Base-by-base conservation (phyloP, 257 asterid genomes). In the Parsonsia alboflavescens region DNA sequence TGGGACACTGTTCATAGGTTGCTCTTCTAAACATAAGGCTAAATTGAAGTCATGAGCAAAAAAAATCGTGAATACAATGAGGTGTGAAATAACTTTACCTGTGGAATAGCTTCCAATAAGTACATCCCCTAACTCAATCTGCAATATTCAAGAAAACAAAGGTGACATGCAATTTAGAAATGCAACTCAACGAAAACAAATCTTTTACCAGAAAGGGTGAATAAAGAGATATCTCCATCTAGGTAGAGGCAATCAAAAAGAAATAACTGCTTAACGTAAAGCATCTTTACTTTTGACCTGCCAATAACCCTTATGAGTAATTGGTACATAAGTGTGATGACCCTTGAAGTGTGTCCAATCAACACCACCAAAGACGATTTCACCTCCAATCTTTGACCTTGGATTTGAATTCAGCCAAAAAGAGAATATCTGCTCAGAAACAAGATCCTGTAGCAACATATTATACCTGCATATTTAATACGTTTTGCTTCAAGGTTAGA, bases 301-400 rank as follows among this genome's bases (percentile, higher is more conserved):
- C 86, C 86, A 82, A 76, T 79, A 80, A 21, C 86, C 86, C 15
- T 36, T 70, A 42, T 58, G 73, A 30, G 86, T 57, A 26, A 82
- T 63, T 0, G 84, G 84, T 39, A 79, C 58, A 62, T 24, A 79
- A 62, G 79, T 77, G 68, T 82, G 86, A 33, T 75, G 54, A 22
- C 86, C 86, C 74, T 56, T 82, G 71, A 82, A 82, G 62, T 77
- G 86, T 24, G 77, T 70, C 73, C 67, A 75, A 41, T 82, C 86
- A 73, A 82, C 72, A 56, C 86, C 86, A 54, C 86, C 86, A 77
- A 82, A 82, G 65, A 82, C 52, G 70, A 82, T 71, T 52, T 82
- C 82, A 56, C 86, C 86, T 10, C 84, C 84, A 17, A 41, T 53
- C 36, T 17, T 61, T 11, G 80, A 52, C 46, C 45, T 67, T 10